Evolutionary conservation across 2,329 filamentous ascomycete species (phyloP).

Genomic region (Penicillium sp.): DNA sequence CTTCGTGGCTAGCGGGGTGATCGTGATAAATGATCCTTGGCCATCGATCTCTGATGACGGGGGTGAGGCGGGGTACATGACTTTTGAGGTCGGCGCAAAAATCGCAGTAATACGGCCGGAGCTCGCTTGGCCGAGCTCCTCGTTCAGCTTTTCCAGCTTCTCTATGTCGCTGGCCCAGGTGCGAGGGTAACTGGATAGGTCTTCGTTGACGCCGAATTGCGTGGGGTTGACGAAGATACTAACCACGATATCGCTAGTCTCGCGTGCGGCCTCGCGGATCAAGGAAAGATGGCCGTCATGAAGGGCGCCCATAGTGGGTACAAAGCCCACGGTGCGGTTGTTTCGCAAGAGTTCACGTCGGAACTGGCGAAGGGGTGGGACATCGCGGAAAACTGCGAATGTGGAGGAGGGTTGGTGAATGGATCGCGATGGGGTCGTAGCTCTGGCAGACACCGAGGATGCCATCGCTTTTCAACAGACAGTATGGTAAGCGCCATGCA

Average conservation of each 20-base stretch:
- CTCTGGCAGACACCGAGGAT: no score
- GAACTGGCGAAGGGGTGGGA: constrained; percentile 67
- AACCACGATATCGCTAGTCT: constrained; percentile 84
- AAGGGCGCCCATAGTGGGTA: constrained; percentile 96
- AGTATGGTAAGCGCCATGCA: no score
- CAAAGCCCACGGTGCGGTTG: constrained; percentile 74
- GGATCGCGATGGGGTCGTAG: constrained; percentile 21
- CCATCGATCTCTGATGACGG: constrained; percentile 69
- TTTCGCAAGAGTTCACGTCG: constrained; percentile 63
- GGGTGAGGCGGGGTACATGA: constrained; percentile 85
- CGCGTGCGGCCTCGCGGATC: constrained; percentile 75
- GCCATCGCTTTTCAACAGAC: no score
- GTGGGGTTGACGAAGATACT: constrained; percentile 96
- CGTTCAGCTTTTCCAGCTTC: constrained; percentile 66
- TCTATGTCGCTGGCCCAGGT: constrained; percentile 78
- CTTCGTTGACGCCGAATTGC: constrained; percentile 87
- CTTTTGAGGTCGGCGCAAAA: constrained; percentile 76
- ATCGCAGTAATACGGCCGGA: constrained; percentile 71
- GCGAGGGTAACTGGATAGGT: constrained; percentile 82
- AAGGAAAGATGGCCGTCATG: constrained; percentile 86
- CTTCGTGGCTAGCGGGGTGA: constrained; percentile 77
- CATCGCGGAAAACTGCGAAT: constrained; percentile 67
- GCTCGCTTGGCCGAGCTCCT: constrained; percentile 60
- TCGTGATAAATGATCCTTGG: constrained; percentile 83
- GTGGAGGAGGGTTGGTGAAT: constrained; percentile 26